phyloP scores from a whole-genome alignment of 2,329 filamentous ascomycete species.

The Fusarium piperis region DNA sequence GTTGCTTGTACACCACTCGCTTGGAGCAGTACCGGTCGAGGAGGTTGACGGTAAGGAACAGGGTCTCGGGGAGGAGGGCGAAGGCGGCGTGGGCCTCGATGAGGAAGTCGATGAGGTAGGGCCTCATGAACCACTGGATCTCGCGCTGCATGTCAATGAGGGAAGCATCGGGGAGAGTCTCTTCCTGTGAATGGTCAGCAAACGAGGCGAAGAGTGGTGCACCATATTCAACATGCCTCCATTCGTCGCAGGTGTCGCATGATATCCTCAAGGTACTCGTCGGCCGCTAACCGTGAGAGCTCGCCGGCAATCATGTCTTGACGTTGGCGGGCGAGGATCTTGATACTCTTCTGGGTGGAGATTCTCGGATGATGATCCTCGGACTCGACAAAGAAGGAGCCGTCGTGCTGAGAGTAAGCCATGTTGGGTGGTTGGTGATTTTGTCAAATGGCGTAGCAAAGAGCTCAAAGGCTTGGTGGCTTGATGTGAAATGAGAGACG shows the following conservation, averaged over 20 bases:
- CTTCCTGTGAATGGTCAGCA: constrained; percentile 60
- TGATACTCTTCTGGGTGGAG: constrained; percentile 78
- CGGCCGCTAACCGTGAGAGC: constrained; percentile 82
- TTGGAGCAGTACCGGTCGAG: constrained; percentile 98
- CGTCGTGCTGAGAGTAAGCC: constrained; percentile 56
- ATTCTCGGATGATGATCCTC: constrained; percentile 66
- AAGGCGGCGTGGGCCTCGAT: constrained; percentile 97
- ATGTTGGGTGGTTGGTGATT: constrained; percentile 50
- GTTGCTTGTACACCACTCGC: constrained; percentile 97
- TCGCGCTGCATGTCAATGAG: constrained; percentile 99
- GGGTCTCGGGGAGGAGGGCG: constrained; percentile 89
- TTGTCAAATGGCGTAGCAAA: constrained; percentile 7
- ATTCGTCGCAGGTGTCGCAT: constrained; percentile 94
- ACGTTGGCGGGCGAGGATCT: constrained; percentile 80
- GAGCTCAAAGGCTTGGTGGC: constrained; percentile 37
- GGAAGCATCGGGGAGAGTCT: constrained; percentile 94
- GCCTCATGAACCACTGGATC: constrained; percentile 99
- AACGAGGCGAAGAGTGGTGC: not conserved
- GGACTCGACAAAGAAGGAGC: constrained; percentile 65
- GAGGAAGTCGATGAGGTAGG: constrained; percentile 97
- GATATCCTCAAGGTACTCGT: constrained; percentile 95
- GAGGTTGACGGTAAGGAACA: constrained; percentile 96
- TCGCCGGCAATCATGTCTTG: constrained; percentile 91
- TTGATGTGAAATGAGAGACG: constrained; percentile 55
- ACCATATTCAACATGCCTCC: constrained; percentile 70